A percentile compares a stretch with the other conserved stretches of the same genome.
phyloP scores from a whole-genome alignment of 495 filamentous ascomycete species.

The Cryomyces minteri region DNA sequence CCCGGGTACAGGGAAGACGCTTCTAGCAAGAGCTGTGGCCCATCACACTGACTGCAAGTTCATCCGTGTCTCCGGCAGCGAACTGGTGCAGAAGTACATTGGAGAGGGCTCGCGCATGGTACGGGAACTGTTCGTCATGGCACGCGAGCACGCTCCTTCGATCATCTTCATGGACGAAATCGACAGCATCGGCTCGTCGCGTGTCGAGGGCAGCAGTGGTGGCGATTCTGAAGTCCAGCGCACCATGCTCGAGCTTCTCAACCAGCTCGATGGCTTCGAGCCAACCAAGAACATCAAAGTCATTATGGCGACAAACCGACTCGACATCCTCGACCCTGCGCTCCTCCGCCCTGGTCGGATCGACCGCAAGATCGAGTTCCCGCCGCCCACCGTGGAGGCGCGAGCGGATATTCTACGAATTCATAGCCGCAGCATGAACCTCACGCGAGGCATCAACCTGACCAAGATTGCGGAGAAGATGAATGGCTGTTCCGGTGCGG shows the following conservation, averaged over 20 bases:
- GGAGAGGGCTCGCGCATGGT: constrained; percentile 98
- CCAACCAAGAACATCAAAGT: constrained; percentile 99
- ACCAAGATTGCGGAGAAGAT: constrained; percentile 99
- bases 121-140: constrained; percentile 97
- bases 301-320: constrained; percentile 96
- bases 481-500: constrained; percentile 94
- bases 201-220: constrained; percentile 85
- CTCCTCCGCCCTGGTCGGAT: constrained; percentile 88
- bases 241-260: constrained; percentile 96
- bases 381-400: constrained; percentile 90
- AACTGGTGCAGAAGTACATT: constrained; percentile 98
- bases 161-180: constrained; percentile 99
- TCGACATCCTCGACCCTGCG: constrained; percentile 93
- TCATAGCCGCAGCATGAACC: constrained; percentile 92
- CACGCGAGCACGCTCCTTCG: constrained; percentile 92
- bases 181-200: constrained; percentile 92
- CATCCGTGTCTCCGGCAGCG: constrained; percentile 89
- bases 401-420: constrained; percentile 96
- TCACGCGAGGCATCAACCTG: constrained; percentile 93
- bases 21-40: constrained; percentile 86
- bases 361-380: constrained; percentile 99
- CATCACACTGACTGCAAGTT: constrained; percentile 99
- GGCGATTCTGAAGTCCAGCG: constrained; percentile 98
- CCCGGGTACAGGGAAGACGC: constrained; percentile 91
- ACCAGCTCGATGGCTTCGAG: constrained; percentile 97